Percentiles rank a stretch among this genome's conserved stretches.
These are phyloP conservation scores for Pulicaria dysenterica DNA, from an alignment of 129 eudicot species.

Conservation along the genomic window DNA sequence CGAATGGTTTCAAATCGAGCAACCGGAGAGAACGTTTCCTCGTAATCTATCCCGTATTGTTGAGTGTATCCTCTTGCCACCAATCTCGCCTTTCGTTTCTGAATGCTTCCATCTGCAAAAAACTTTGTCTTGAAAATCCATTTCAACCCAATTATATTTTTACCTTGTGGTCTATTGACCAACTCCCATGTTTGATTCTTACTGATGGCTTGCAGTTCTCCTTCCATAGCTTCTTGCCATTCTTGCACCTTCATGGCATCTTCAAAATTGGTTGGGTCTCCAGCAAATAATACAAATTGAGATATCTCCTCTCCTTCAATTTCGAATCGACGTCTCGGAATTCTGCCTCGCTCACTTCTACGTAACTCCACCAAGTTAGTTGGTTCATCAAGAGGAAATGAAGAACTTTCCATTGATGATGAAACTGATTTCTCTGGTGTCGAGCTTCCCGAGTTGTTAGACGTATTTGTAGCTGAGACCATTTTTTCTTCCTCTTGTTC, in stretches of 20 bases:
- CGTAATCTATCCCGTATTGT: neutral
- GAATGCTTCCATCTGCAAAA: neutral
- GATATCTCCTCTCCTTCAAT: neutral
- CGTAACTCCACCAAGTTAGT: neutral
- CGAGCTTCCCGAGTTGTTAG: neutral
- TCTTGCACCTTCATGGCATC: too few relatives aligned
- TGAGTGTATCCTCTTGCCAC: neutral
- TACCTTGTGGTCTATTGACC: neutral
- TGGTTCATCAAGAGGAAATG: neutral
- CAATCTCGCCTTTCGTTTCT: neutral
- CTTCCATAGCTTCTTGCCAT: conserved; percentile 7
- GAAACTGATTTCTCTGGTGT: neutral
- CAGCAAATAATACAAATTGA: neutral
- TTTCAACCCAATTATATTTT: neutral
- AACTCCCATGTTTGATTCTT: conserved; percentile 14
- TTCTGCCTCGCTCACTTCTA: conserved; percentile 7
- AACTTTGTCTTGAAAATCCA: too few relatives aligned
- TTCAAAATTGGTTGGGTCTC: neutral
- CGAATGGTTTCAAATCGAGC: neutral
- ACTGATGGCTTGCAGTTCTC: neutral
- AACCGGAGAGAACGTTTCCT: neutral
- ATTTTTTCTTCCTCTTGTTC: neutral
- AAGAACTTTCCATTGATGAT: neutral
- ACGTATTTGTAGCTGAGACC: neutral
- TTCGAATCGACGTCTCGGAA: neutral